Evolutionary conservation across 2,329 filamentous ascomycete species (phyloP), one percentile per base, ranked within the genome.

Genomic region (Epichloe uncinata): DNA sequence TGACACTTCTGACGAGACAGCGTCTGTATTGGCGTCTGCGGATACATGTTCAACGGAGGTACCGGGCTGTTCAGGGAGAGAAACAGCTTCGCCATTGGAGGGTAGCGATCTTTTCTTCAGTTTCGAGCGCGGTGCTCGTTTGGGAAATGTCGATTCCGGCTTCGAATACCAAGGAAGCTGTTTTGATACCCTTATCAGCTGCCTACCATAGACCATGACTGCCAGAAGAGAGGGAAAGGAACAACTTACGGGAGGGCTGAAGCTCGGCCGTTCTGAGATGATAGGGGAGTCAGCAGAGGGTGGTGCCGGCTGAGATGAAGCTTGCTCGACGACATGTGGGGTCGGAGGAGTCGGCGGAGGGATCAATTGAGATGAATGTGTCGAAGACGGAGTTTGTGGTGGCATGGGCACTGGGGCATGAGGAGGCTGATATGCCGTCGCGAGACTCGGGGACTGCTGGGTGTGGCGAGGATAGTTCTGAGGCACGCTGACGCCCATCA

Each of bases 161-260:
- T 63, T 64, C 0, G 78, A 80, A 26, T 72, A 58, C 78, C 79
- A 82, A 9, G 79, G 79, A 9, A 82, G 65, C 76, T 81, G 13
- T 36, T 18, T 30, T 49, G 18, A 53, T 18, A 2, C 20, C n/a
- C n/a, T 18, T 22, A 4, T 45, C 20, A 42, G 42, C 42, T 13
- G 34, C 3, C 15, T 15, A 26, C 8, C 45, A 5, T 13, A 22
- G 2, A 3, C 3, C 15, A 40, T 38, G 9, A 13, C n/a, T 5
- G 4, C 9, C 20, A 46, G 15, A 16, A 36, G 9, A 47, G 20
- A 15, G 15, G 20, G 26, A n/a, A 13, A 18, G 4, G 34, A 7
- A 5, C 22, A 42, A 70, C 75, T 71, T 67, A 79, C 77, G 22
- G 75, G 75, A 60, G 72, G 65, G 52, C 64, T 67, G 54, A 77